Percentiles rank a stretch among this genome's conserved stretches.
These are phyloP conservation scores for Suillus brevipes DNA, from an alignment of 768 basidiomycete genomes.

Conservation along the genomic window DNA sequence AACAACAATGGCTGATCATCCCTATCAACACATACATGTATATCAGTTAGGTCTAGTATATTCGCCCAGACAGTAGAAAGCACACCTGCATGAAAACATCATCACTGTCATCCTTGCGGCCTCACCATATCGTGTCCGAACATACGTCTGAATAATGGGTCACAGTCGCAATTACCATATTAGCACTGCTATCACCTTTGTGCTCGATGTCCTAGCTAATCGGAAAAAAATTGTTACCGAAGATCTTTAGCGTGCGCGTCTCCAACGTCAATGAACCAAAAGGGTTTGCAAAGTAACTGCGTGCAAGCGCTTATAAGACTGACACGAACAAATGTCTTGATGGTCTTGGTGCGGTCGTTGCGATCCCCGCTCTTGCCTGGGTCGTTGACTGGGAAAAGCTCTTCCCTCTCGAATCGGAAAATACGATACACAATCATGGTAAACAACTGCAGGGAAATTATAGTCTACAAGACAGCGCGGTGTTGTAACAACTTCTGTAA, in stretches of 20 bases:
- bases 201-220: not conserved
- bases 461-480: slow-evolving; percentile 13
- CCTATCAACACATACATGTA: no score
- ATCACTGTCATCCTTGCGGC: no score
- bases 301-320: not conserved
- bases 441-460: not conserved
- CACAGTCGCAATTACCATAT: no score
- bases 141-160: no score
- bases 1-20: no score
- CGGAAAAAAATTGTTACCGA: not conserved
- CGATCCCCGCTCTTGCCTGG: not conserved
- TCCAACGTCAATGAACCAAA: not conserved
- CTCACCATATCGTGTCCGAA: no score
- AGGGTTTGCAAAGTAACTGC: not conserved
- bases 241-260: not conserved
- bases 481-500: slow-evolving; percentile 34
- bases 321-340: not conserved
- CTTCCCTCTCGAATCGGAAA: not conserved
- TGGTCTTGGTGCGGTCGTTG: not conserved
- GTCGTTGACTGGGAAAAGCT: not conserved
- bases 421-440: not conserved
- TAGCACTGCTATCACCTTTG: no score
- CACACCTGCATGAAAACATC: no score
- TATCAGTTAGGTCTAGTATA: no score
- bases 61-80: no score